Evolutionary conservation across 2,329 filamentous ascomycete species (phyloP).

Genomic region (Cryphonectria nitschkei): DNA sequence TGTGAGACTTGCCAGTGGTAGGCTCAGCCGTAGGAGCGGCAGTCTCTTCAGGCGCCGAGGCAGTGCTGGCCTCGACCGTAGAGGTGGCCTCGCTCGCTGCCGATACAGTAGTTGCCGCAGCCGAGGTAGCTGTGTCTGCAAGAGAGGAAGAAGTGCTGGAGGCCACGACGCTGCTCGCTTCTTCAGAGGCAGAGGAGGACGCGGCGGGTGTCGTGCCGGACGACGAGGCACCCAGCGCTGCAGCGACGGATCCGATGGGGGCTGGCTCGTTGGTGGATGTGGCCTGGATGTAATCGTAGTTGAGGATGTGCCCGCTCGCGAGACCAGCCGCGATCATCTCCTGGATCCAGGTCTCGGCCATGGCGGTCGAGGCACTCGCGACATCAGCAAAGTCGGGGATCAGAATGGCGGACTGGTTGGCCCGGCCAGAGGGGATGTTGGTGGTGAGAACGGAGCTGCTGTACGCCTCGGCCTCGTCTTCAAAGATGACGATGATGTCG

Average conservation of each 20-base stretch:
- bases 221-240: neutral
- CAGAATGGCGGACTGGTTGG: conserved; percentile 19
- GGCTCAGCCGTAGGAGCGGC: neutral
- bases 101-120: neutral
- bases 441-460: conserved; percentile 1
- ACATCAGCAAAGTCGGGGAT: conserved; percentile 9
- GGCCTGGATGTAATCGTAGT: conserved; percentile 18
- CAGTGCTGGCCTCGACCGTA: neutral
- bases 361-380: neutral
- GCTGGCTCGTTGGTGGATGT: conserved; percentile 11
- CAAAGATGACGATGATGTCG: conserved; percentile 19
- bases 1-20: conserved; percentile 1
- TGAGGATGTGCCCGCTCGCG: conserved; percentile 15
- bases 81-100: neutral
- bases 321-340: conserved; percentile 12
- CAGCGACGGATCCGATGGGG: neutral
- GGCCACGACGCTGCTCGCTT: neutral
- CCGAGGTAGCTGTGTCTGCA: neutral
- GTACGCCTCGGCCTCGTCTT: conserved; percentile 19
- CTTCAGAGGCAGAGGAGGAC: neutral
- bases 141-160: conserved; percentile 1
- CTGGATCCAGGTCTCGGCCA: conserved; percentile 15
- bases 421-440: conserved; percentile 16
- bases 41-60: neutral
- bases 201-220: neutral